Evolutionary conservation across 1,139 yeast species (phyloP), one percentile per base, ranked within the genome.

Genomic region (Geotrichum siamense): DNA sequence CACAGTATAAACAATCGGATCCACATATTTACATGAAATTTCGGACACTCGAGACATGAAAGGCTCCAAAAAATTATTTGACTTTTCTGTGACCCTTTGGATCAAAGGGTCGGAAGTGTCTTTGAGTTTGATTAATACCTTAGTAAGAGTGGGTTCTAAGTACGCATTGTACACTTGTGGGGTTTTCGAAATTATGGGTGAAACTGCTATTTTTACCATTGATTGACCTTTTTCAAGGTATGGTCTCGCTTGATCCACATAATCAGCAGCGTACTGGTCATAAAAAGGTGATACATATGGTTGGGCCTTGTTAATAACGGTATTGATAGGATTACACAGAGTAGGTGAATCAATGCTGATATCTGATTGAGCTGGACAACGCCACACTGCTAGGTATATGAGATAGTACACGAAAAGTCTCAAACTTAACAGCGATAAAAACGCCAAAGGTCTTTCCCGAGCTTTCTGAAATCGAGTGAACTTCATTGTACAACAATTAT

Each of bases 381-480:
- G 42, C 59, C 60, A 56, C 10, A 56, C 20, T 5, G 54, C 45
- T 44, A 59, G 46, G 35, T 51, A 58, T 20, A 57, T 47, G 36
- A 54, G 17, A 43, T 59, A 59, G 44, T 56, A 57, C 15, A 58
- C 52, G 22, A 55, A 50, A 10, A 55, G 36, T 30, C 61, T 50
- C 21, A 21, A 6, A 38, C 31, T 15, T 4, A 25, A 26, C 12
- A 41, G 23, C 27, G 34, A 27, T 26, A 27, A 23, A 22, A 28
- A 8, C 8, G 16, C 13, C 8, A 28, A 28, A 28, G 32, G 32
- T 15, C n/a, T 15, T 12, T 28, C 6, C n/a, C 16, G 32, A 6
- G 13, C 8, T 15, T 15, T n/a, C 8, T n/a, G 5, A n/a, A 28
- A 5, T 6, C 16, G 5, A 8, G 13, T 28, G 32, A 28, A n/a